Evolutionary conservation across 2,329 filamentous ascomycete species (phyloP), one percentile per base, ranked within the genome.

Genomic region (Drechmeria coniospora): DNA sequence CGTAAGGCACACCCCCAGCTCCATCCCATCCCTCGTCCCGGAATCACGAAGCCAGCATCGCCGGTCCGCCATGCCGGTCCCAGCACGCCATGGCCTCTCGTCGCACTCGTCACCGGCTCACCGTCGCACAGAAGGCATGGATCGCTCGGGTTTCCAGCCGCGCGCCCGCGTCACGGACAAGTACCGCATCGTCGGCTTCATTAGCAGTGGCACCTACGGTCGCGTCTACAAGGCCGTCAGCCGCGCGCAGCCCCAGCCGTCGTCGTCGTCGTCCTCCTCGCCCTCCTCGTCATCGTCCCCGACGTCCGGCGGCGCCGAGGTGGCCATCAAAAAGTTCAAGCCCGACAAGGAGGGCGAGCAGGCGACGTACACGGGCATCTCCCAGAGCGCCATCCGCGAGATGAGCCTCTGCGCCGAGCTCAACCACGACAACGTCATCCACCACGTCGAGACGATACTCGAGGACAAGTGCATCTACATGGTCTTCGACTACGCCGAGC

Each of bases 301-400:
- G 68, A 79, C 58, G 32, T 38, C 38, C 71, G 74, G 42, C 61
- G 75, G 50, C 57, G 72, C 28, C 36, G 83, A 93, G 46, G 94
- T 93, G 48, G 90, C 90, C 42, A 98, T 98, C 62, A 98, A 98
- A 51, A 98, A 98, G 70, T 93, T 94, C 70, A 94, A 94, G 61
- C 86, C 86, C 6, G 90, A 98, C 55, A 98, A 95, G 59, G 90
- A 98, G 56, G 90, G 90, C 32, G 90, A 98, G 53, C 72, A 79
- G 43, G 63, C 94, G 25, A 80, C 92, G 44, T 98, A 98, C 54
- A 95, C 90, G 0, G 90, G 90, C 35, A 92, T 98, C 38, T 95
- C 90, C 1, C 90, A 98, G 53, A 94, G 86, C 10, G 90, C 90
- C 4, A 82, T 94, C 38, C 81, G 90, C 29, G 90, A 98, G 54